These are phyloP conservation scores for Starmerella bombicola DNA, from an alignment of 805 yeast genomes.

Conservation along the genomic window DNA sequence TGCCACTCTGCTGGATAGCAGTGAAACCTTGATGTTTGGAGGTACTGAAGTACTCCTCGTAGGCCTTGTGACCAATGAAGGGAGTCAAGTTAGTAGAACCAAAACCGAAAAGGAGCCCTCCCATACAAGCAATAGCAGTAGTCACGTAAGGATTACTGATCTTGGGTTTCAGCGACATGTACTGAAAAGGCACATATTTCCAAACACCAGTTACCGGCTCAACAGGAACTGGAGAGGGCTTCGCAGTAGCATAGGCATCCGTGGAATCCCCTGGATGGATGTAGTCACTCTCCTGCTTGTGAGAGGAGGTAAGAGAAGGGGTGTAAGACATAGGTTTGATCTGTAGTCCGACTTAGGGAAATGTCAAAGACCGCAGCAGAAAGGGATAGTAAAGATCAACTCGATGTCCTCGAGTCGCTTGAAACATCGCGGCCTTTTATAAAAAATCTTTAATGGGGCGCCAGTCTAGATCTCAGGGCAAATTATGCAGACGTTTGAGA, in stretches of 20 bases:
- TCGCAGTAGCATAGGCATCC: too few relatives aligned
- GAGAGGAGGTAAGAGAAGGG: slow-evolving; percentile 9
- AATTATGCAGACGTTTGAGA: too few relatives aligned
- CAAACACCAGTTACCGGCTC: slow-evolving; percentile 8
- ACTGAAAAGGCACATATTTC: slow-evolving; percentile 16
- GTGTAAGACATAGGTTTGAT: slow-evolving; percentile 3
- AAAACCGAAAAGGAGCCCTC: slow-evolving; percentile 66
- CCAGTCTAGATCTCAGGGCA: too few relatives aligned
- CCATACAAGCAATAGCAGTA: slow-evolving; percentile 46
- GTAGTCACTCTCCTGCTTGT: slow-evolving; percentile 1
- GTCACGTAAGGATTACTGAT: slow-evolving; percentile 41
- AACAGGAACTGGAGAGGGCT: slow-evolving; percentile 5
- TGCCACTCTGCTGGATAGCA: slow-evolving; percentile 46
- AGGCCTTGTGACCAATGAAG: slow-evolving; percentile 43
- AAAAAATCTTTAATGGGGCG: too few relatives aligned
- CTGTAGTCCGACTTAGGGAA: too few relatives aligned
- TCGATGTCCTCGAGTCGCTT: too few relatives aligned
- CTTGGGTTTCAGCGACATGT: slow-evolving; percentile 17
- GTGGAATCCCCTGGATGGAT: neutral
- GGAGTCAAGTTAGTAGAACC: slow-evolving; percentile 71
- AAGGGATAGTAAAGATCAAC: too few relatives aligned
- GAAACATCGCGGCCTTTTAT: too few relatives aligned
- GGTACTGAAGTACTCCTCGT: slow-evolving; percentile 38
- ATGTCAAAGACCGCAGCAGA: too few relatives aligned
- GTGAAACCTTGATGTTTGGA: slow-evolving; percentile 14